Percentiles rank a stretch among this genome's conserved stretches.
These are phyloP conservation scores for Lentinula detonsa DNA, from an alignment of 768 basidiomycete genomes.

Conservation along the genomic window DNA sequence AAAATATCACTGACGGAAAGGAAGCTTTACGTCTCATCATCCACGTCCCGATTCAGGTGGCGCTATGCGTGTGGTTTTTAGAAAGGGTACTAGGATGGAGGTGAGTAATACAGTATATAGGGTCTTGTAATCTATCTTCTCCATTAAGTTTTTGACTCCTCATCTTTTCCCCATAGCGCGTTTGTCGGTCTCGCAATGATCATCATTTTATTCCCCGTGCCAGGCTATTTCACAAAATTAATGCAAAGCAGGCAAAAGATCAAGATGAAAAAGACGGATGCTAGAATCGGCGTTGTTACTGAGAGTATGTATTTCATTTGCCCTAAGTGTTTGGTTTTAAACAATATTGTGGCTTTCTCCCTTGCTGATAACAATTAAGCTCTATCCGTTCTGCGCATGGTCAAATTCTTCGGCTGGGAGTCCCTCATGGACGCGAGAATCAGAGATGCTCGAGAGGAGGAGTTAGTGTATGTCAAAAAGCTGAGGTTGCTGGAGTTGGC, in stretches of 20 bases:
- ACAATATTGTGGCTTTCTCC: neutral
- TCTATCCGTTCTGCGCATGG: constrained; percentile 56
- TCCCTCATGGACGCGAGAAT: constrained; percentile 48
- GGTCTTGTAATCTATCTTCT: neutral
- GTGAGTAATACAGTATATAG: constrained; percentile 13
- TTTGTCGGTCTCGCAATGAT: constrained; percentile 53
- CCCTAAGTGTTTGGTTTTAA: neutral
- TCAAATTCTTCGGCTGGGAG: constrained; percentile 71
- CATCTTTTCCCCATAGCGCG: constrained; percentile 26
- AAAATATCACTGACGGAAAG: constrained; percentile 18
- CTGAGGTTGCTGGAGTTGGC: constrained; percentile 43
- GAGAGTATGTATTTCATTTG: constrained; percentile 36
- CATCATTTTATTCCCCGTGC: constrained; percentile 47
- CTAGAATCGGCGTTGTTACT: constrained; percentile 52
- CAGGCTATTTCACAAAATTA: constrained; percentile 46
- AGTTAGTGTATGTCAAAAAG: constrained; percentile 49
- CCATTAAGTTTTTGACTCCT: neutral
- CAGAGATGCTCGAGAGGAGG: constrained; percentile 51
- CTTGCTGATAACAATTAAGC: constrained; percentile 26
- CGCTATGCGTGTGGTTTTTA: constrained; percentile 33
- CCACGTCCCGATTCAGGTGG: constrained; percentile 34
- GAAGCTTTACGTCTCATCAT: constrained; percentile 27
- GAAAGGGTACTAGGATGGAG: constrained; percentile 44
- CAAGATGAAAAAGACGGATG: constrained; percentile 53
- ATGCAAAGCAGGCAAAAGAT: constrained; percentile 42